phyloP scores from a whole-genome alignment of 345 rosid genomes.

The Dimocarpus longan region DNA sequence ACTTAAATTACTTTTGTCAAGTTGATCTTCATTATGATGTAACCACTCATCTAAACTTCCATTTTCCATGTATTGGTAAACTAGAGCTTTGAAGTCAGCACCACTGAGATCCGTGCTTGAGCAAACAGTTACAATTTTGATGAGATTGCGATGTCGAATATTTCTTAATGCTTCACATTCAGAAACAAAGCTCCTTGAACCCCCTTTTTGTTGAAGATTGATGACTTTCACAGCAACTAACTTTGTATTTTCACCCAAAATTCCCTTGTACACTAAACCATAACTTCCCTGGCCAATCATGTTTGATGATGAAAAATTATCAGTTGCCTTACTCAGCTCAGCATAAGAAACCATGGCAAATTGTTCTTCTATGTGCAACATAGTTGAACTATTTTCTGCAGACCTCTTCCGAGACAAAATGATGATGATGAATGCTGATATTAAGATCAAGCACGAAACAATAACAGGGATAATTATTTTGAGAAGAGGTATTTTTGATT shows the following conservation, averaged over 20 bases:
- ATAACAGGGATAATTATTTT: background rate
- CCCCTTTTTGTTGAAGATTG: conserved; percentile 40
- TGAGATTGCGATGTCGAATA: conserved; percentile 45
- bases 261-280: conserved; percentile 33
- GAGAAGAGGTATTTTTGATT: conserved; percentile 3
- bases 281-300: conserved; percentile 33
- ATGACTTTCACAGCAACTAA: conserved; percentile 42
- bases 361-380: background rate
- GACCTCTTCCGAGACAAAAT: background rate
- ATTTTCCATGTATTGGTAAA: conserved; percentile 28
- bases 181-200: conserved; percentile 43
- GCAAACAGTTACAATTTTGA: conserved; percentile 40
- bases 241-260: conserved; percentile 8
- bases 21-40: conserved; percentile 11
- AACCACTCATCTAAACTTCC: conserved; percentile 25
- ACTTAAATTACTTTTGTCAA: conserved; percentile 2
- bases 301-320: conserved; percentile 28
- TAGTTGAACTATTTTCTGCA: background rate
- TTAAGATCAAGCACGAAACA: background rate
- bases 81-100: conserved; percentile 27
- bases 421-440: background rate
- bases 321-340: conserved; percentile 12
- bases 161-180: conserved; percentile 45
- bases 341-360: conserved; percentile 12
- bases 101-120: conserved; percentile 6